Evolutionary conservation across 2,329 filamentous ascomycete genomes (phyloP), one percentile per base, ranked within the genome.

Genomic region (Penicillium oxalicum): DNA sequence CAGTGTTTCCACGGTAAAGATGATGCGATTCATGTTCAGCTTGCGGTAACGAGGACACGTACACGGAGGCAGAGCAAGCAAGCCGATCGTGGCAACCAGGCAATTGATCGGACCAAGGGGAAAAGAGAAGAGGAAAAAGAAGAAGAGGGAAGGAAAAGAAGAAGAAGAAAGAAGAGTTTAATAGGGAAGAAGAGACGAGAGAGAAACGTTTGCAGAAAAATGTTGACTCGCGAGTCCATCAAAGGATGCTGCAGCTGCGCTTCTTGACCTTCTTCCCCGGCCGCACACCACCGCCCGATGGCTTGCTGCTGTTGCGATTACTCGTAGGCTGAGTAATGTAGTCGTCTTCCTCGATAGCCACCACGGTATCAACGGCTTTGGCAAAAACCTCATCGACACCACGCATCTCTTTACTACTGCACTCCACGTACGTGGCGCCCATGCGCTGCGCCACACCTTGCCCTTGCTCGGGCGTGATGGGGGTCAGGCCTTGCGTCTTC

Each of bases 311-410:
- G 43, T 44, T 49, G 37, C 55, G 57, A 18, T 49, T 47, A 44
- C 51, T 56, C 9, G 55, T 52, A 28, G 55, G 58, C 34, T 52
- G 55, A 38, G 56, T 57, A 73, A 71, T 52, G 62, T 66, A 66
- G 42, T 60, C 66, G 47, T 81, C 84, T 67, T 83, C 83, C 62
- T 90, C 88, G 62, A 90, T 88, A 57, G 86, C 83, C 27, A 98
- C 88, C 29, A 93, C 90, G 44, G 87, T 91, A 63, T 91, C 82
- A 66, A 98, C 91, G 48, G 93, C 93, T 53, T 83, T 79, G 69
- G 94, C 87, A 71, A 98, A 98, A 65, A 97, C 93, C 64, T 97
- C 91, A 68, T 97, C 89, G 40, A 98, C 91, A 48, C 93, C 93
- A 46, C 79, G 83, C 86, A 95, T 93, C 73, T 70, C 93, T 74